Conservation (phyloP, 139 green algal genomes). For the Ettlia oleoabundans region DNA sequence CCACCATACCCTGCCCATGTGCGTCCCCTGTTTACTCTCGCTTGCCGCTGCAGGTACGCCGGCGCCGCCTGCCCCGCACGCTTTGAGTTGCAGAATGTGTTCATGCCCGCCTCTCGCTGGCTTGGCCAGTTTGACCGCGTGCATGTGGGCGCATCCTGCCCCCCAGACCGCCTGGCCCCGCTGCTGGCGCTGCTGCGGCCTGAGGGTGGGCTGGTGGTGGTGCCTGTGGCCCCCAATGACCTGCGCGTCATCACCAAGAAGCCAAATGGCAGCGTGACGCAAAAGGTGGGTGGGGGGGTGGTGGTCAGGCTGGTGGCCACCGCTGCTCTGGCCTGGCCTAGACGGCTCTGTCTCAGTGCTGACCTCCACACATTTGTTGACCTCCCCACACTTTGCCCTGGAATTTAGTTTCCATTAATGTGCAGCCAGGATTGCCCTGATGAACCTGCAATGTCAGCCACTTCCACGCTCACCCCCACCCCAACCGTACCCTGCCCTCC, state of each 20-base stretch:
- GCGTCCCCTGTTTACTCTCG: neutral
- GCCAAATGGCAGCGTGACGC: conserved; percentile 43
- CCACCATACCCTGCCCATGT: neutral
- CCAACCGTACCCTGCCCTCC: neutral
- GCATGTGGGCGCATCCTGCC: conserved; percentile 68
- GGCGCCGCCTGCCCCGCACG: conserved; percentile 27
- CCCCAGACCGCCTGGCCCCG: conserved; percentile 36
- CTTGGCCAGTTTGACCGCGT: conserved; percentile 61
- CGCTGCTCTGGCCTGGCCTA: no score
- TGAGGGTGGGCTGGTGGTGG: conserved; percentile 54
- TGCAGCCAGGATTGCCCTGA: no score
- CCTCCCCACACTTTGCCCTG: no score
- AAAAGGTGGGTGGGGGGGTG: conserved; percentile 15
- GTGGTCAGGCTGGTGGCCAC: no score
- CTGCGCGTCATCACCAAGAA: conserved; percentile 50
- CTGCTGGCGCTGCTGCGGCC: conserved; percentile 58
- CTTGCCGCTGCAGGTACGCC: conserved; percentile 41
- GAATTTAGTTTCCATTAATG: no score
- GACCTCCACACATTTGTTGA: no score
- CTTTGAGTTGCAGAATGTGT: conserved; percentile 66
- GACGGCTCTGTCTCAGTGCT: no score
- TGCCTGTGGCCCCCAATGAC: conserved; percentile 54
- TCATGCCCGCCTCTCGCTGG: conserved; percentile 51
- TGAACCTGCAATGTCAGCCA: no score
- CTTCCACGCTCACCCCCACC: neutral